Evolutionary conservation across 1,284 basidiomycete genomes (phyloP).

Genomic region (Apiotrichum sp.): DNA sequence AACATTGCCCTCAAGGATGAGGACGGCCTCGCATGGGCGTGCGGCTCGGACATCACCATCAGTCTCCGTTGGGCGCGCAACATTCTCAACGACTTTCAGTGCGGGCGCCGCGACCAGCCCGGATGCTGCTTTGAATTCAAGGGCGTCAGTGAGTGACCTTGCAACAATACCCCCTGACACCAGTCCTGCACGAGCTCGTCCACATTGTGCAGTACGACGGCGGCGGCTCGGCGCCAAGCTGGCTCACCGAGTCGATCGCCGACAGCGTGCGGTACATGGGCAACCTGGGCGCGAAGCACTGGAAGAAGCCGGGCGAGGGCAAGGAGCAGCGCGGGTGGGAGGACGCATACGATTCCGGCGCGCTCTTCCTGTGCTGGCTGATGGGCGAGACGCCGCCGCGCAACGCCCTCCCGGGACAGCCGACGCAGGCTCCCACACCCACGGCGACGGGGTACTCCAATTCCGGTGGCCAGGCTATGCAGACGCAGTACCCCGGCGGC

Average conservation of each 20-base stretch:
- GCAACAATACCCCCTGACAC: no score
- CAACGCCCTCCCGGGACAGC: not conserved
- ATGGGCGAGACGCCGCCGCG: constrained; percentile 9
- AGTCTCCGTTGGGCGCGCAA: constrained; percentile 26
- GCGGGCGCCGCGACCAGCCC: constrained; percentile 16
- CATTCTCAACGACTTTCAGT: constrained; percentile 17
- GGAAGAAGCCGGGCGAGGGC: constrained; percentile 28
- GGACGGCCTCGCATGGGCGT: constrained; percentile 29
- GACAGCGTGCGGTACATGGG: constrained; percentile 27
- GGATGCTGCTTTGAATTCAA: constrained; percentile 36
- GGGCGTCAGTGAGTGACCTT: constrained; percentile 30
- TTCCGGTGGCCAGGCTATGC: not conserved
- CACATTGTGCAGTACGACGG: constrained; percentile 33
- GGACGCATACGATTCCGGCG: constrained; percentile 32
- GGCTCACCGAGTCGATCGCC: constrained; percentile 34
- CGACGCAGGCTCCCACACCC: not conserved
- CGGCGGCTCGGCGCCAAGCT: constrained; percentile 19
- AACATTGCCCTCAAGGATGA: constrained; percentile 26
- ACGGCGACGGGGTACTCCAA: not conserved
- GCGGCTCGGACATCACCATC: constrained; percentile 23
- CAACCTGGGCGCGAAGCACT: constrained; percentile 28
- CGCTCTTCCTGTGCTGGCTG: constrained; percentile 31
- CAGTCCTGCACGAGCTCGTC: constrained; percentile 32
- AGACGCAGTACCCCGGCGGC: not conserved
- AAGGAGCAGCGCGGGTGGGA: constrained; percentile 27